These are phyloP conservation scores for Candolleomyces eurysporus DNA, from an alignment of 768 basidiomycete species.

Conservation along the genomic window DNA sequence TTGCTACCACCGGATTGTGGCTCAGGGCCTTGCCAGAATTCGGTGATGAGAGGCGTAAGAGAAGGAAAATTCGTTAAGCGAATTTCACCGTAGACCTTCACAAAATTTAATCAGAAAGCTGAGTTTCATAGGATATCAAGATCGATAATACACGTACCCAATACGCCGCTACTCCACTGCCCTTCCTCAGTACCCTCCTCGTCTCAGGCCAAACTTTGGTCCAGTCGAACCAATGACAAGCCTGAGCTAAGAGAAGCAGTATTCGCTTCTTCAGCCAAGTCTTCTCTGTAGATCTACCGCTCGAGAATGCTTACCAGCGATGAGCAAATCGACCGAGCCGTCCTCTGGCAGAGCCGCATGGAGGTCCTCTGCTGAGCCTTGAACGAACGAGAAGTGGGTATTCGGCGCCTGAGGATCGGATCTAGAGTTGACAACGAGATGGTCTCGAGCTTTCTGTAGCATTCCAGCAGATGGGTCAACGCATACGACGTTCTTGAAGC, in stretches of 20 bases:
- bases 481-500: constrained; percentile 62
- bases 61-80: constrained; percentile 60
- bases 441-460: constrained; percentile 51
- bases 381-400: constrained; percentile 26
- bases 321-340: constrained; percentile 60
- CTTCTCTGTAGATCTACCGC: background rate
- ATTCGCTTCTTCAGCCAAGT: background rate
- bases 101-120: background rate
- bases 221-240: constrained; percentile 84
- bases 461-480: constrained; percentile 76
- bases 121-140: background rate
- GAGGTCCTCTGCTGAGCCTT: constrained; percentile 55
- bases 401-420: background rate
- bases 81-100: constrained; percentile 67
- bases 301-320: constrained; percentile 48
- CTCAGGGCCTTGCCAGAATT: constrained; percentile 55
- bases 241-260: constrained; percentile 50
- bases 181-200: constrained; percentile 49
- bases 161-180: constrained; percentile 66
- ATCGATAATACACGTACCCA: constrained; percentile 48
- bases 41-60: constrained; percentile 55
- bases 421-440: constrained; percentile 11
- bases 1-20: background rate
- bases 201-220: constrained; percentile 67
- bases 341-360: constrained; percentile 38